Base-by-base conservation (phyloP, 345 rosid genomes). In the Carallia pectinifolia region DNA sequence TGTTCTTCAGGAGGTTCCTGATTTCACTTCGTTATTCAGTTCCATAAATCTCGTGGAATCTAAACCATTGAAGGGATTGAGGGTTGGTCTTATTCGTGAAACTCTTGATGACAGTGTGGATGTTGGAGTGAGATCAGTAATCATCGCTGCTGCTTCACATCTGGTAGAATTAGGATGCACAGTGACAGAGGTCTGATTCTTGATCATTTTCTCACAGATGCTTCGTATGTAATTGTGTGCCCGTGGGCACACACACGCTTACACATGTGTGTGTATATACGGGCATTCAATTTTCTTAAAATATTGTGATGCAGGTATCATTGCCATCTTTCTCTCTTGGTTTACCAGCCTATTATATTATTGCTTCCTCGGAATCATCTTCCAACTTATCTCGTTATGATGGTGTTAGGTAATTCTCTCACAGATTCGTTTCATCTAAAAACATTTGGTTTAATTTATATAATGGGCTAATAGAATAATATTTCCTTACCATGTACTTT, bases 361-460 rank as follows among this genome's bases (percentile, higher is more conserved):
- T 93, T 67, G 97, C 98, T 48, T 88, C 96, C 62, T 89, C 96
- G 0, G 94, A 91, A 74, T 88, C 98, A 67, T 93, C 98, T 63
- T 93, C 96, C 7, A 91, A 88, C 77, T 81, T 93, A 67, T 85
- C 97, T 47, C 94, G 97, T 69, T 93, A 93, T 73, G 96, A 93
- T 77, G 96, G 97, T 75, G 81, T 89, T 76, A 89, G 98, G 97
- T 89, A 80, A 76, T 67, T 40, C 58, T 61, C 47, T 31, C 36
- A 50, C 61, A 13, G 6, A 53, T 40, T 7, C n/a, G 63, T 67
- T 31, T 64, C 18, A 3, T 53, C 7, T 58, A 10, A 38, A 52
- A 18, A 4, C 13, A 5, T 48, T 19, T 59, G 7, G 2, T 52
- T 12, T 50, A 6, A 27, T 64, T 6, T 52, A 33, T 38, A 36